A percentile compares a stretch with the other conserved stretches of the same genome.
Evolutionary conservation across 2,329 filamentous ascomycete genomes (phyloP).

Genomic region (Colletotrichum scovillei): DNA sequence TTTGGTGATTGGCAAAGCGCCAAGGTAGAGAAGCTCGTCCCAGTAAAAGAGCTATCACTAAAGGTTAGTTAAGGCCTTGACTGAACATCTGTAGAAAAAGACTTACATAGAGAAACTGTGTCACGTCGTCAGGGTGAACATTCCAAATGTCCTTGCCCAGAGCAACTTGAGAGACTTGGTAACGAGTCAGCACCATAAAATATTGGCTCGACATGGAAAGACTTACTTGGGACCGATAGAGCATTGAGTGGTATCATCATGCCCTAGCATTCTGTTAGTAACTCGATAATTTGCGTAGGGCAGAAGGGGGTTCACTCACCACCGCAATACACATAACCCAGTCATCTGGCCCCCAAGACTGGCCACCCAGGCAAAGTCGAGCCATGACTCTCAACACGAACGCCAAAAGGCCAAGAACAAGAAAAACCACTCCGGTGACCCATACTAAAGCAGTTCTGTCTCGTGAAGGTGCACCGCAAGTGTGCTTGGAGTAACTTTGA

Average conservation of each 20-base stretch:
- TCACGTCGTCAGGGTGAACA: conserved; percentile 41
- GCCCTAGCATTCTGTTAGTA: conserved; percentile 17
- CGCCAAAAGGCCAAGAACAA: conserved; percentile 42
- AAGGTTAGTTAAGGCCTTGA: background rate
- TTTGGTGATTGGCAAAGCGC: conserved; percentile 43
- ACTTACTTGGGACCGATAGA: conserved; percentile 20
- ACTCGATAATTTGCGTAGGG: background rate
- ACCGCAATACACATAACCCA: conserved; percentile 49
- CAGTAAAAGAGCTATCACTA: conserved; percentile 41
- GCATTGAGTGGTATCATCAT: conserved; percentile 30
- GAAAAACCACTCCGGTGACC: conserved; percentile 42
- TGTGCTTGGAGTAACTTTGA: conserved; percentile 39
- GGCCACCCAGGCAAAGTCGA: conserved; percentile 40
- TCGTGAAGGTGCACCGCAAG: conserved; percentile 40
- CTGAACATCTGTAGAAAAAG: accelerated
- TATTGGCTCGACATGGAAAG: background rate
- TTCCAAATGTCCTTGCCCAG: conserved; percentile 54
- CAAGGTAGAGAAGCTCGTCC: conserved; percentile 46
- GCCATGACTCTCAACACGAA: conserved; percentile 44
- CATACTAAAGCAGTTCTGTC: conserved; percentile 42
- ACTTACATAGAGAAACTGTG: conserved; percentile 44
- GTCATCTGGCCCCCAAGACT: conserved; percentile 51
- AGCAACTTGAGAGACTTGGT: conserved; percentile 41
- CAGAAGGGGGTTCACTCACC: conserved; percentile 38
- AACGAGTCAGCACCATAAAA: conserved; percentile 34